Base-by-base conservation (phyloP, 805 yeast genomes). In the Wickerhamomyces kurtzmanii region DNA sequence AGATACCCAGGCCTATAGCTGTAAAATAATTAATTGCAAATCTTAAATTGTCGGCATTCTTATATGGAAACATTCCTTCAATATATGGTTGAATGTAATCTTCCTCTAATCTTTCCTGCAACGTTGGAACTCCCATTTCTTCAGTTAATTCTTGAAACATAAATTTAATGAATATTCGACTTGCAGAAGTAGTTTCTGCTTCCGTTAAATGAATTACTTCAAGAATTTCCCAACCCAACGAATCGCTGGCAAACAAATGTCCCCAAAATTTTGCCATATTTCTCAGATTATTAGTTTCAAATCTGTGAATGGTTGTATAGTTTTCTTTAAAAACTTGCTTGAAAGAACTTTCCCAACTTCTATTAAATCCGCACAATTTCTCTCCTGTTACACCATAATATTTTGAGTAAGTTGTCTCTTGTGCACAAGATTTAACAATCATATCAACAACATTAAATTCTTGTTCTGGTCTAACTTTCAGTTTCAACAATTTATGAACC, bases 1-100 rank as follows among this genome's bases (percentile, higher is more conserved):
- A 49, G 3, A 68, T 65, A 24, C 96, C 96, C 27, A 89, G 50
- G 0, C 93, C 93, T 36, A 89, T 85, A 1, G 96, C 96, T 0
- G 96, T 89, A 52, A 89, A 89, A 49, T 67, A 89, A 47, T 89
- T 89, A 47, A 86, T 85, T 2, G 93, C 68, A 48, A 87, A 89
- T 33, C 89, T 61, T 10, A 78, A 55, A 38, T 69, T 57, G 8
- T 72, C 76, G 5, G 63, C 59, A 30, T 62, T 63, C 2, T 52
- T 54, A 9, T 17, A 45, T 0, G 95, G 96, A 43, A 87, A 82
- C 21, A 87, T 38, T 0, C 84, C 84, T 2, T 34, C 39, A 18
- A 79, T 33, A 26, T 40, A 64, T 0, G 68, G 66, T 27, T 60
- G 59, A 12, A 72, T 57, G 31, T 67, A 68, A 0, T 63, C 67